Evolutionary conservation across 2,329 filamentous ascomycete species (phyloP), one percentile per base, ranked within the genome.

Genomic region (Incumbomyces delicatus): DNA sequence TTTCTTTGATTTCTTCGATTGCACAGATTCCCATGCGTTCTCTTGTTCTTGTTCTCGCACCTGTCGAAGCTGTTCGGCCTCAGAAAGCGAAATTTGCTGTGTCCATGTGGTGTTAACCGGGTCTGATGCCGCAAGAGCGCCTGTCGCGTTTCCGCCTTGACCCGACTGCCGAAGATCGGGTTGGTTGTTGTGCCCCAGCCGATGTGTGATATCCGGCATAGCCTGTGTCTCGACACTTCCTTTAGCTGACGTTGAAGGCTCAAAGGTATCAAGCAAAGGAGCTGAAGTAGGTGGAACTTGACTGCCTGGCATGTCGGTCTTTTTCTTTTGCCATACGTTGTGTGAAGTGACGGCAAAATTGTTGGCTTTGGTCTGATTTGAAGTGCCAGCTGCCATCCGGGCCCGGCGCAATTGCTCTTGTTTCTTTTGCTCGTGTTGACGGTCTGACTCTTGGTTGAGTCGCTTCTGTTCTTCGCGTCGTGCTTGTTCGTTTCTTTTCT

Each of bases 401-500:
- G 88, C 88, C 50, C 77, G 75, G 52, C 88, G 84, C 54, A 87
- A 80, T 71, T 95, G 89, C 63, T 84, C 82, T 71, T 95, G 88
- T 58, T 86, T 73, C 50, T 85, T 73, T 32, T 71, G 70, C 69
- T 87, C 85, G 60, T 89, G 83, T 60, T 85, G 75, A 61, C 81
- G 78, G 69, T 95, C 89, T 1, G 83, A 79, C 57, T 85, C 83
- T 61, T 89, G 83, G 27, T 85, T 80, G 48, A 78, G 74, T 27
- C 74, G 72, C 73, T 87, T 92, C 59, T 81, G 80, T 48, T 80
- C 83, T 67, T 95, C 88, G 32, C 78, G 81, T 79, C 95, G 95
- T 71, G 84, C 80, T 56, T 83, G 79, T 70, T 95, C 92, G 72
- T 95, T 89, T 50, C 88, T 82, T 71, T 94, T 87, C 74, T 95